Base-by-base conservation (phyloP, 2,329 filamentous ascomycete species). In the Aureobasidium sp. region DNA sequence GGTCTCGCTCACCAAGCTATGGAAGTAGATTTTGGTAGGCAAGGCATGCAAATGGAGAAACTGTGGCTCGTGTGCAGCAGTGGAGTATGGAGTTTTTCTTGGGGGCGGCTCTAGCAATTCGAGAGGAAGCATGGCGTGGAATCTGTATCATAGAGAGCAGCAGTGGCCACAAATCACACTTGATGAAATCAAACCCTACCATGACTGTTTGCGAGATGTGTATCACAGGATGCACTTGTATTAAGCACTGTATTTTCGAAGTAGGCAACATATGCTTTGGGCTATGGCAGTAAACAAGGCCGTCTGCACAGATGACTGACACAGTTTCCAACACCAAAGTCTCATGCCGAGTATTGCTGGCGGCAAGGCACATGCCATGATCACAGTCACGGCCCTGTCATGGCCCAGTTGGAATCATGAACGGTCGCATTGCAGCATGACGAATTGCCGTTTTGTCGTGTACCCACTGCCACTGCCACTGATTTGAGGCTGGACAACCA, bases 1-100 rank as follows among this genome's bases (percentile, higher is more conserved):
- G 75, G 89, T 91, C 69, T 91, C 88, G 72, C 81, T 96, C 71
- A 89, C 88, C 73, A 96, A 96, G 79, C 81, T 96, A 71, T 96
- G 86, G 86, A 90, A 90, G 82, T 90, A 71, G 65, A 69, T 17
- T 45, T 17, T 45, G 45, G 3, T 4, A 6, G 1, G n/a, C 44
- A 15, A 60, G 34, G 57, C 57, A 51, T 60, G 31, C 55, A 48
- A 48, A 57, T n/a, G 41, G 37, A 25, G 53, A 27, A 57, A 57
- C n/a, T 47, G 53, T n/a, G 41, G 53, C 41, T 22, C 17, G 29
- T 12, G 25, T 42, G 44, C 36, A 34, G 27, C 57, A 55, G 37
- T 37, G 51, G 51, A 55, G 57, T 60, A 60, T 6, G 45, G 57
- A 51, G 57, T 49, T 60, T 47, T 34, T 25, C 22, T 25, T 25